A percentile compares a stretch with the other conserved stretches of the same genome.
These are phyloP conservation scores for Populus pruinosa DNA, from an alignment of 345 rosid species.

Conservation along the genomic window DNA sequence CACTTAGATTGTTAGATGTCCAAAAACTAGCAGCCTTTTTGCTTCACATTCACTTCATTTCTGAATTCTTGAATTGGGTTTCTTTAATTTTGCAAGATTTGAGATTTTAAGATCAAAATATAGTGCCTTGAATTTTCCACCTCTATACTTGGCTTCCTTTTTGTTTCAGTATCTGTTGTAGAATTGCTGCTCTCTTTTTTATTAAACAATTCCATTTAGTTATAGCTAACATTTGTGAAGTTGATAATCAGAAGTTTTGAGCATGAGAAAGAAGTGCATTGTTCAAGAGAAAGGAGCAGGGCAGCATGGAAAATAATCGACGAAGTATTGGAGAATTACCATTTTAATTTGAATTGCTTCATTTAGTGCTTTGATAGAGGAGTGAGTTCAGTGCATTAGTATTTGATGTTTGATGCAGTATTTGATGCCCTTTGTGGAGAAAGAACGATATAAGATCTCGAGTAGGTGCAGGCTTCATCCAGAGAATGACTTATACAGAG, in stretches of 20 bases:
- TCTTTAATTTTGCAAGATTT: conserved; percentile 1
- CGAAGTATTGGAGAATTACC: conserved; percentile 3
- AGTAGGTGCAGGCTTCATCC: conserved; percentile 27
- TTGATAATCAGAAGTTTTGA: conserved; percentile 24
- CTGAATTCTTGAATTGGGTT: conserved; percentile 7
- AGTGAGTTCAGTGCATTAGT: not conserved
- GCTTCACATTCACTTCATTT: not conserved
- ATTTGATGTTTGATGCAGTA: conserved; percentile 18
- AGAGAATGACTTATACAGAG: conserved; percentile 24
- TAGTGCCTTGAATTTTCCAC: not conserved
- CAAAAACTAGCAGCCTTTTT: not conserved
- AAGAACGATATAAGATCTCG: conserved; percentile 17
- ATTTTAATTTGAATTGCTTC: not conserved
- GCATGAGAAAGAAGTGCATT: conserved; percentile 29
- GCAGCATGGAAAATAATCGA: conserved; percentile 31
- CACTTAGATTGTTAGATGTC: not conserved
- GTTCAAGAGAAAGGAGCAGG: conserved; percentile 28
- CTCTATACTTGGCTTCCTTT: no score
- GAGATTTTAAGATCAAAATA: not conserved
- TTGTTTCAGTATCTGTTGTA: not conserved
- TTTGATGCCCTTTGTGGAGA: conserved; percentile 33
- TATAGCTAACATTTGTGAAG: not conserved
- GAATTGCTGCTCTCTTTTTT: not conserved
- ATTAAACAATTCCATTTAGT: not conserved
- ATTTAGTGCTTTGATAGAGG: no score